A percentile compares a stretch with the other conserved stretches of the same genome.
phyloP scores from a whole-genome alignment of 345 rosid genomes.

The Lepidium aucheri region DNA sequence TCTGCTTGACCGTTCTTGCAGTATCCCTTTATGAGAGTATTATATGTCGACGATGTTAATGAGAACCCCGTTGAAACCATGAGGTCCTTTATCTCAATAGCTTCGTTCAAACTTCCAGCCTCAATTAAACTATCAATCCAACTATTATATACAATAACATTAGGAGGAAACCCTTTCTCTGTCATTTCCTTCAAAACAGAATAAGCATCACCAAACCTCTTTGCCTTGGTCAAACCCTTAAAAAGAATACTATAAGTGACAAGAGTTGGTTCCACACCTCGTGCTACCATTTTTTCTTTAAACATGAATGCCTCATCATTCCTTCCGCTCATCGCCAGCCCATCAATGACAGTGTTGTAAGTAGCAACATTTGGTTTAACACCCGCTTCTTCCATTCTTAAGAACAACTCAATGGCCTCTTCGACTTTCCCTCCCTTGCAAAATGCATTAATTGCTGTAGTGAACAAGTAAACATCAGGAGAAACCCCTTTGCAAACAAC shows the following conservation, averaged over 20 bases:
- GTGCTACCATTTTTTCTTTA: constrained; percentile 49
- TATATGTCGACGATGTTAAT: constrained; percentile 57
- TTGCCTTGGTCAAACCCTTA: constrained; percentile 53
- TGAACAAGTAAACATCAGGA: constrained; percentile 65
- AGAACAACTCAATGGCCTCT: constrained; percentile 42
- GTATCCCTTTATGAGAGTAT: constrained; percentile 59
- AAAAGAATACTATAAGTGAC: constrained; percentile 58
- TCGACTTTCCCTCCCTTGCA: constrained; percentile 53
- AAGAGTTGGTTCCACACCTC: constrained; percentile 45
- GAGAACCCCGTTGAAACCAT: constrained; percentile 56
- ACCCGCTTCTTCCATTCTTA: constrained; percentile 47
- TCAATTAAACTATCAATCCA: constrained; percentile 57
- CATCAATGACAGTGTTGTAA: constrained; percentile 63
- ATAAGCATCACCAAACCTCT: constrained; percentile 56
- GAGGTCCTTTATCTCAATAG: constrained; percentile 48
- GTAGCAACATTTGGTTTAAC: constrained; percentile 57
- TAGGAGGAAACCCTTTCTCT: constrained; percentile 44
- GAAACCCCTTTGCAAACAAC: constrained; percentile 35
- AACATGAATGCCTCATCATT: constrained; percentile 47
- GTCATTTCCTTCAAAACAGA: constrained; percentile 50
- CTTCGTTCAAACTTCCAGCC: constrained; percentile 42
- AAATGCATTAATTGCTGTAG: constrained; percentile 50
- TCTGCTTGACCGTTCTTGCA: constrained; percentile 43
- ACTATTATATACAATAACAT: constrained; percentile 61
- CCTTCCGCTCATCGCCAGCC: constrained; percentile 57